Percentiles rank a stretch among this genome's conserved stretches.
phyloP scores from a whole-genome alignment of 2,329 filamentous ascomycete species.

The Fusarium sacchari region DNA sequence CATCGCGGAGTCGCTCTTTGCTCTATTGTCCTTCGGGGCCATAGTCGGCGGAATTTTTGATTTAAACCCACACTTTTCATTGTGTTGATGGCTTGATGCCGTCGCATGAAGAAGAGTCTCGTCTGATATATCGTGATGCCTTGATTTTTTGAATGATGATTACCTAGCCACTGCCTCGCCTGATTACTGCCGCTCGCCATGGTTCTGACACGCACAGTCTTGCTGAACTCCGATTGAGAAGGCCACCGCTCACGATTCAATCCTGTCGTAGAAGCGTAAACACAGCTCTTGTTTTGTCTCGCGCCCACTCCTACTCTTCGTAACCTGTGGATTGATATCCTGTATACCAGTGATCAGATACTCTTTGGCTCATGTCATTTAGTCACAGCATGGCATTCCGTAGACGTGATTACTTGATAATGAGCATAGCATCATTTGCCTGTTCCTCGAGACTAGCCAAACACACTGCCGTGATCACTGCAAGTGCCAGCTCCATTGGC shows the following conservation, averaged over 20 bases:
- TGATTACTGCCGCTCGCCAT: no score
- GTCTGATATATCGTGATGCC: accelerated
- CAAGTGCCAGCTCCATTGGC: not conserved
- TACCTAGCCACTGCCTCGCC: no score
- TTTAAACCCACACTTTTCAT: constrained; percentile 58
- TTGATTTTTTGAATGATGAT: accelerated
- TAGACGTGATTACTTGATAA: not conserved
- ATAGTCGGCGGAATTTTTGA: constrained; percentile 66
- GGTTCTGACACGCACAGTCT: no score
- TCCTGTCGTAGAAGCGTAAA: no score
- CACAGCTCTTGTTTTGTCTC: no score
- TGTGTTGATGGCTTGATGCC: constrained; percentile 52
- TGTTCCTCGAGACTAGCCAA: not conserved
- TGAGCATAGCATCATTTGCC: not conserved
- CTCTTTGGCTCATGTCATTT: not conserved
- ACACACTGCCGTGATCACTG: not conserved
- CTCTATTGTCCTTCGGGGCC: constrained; percentile 66
- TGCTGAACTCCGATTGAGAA: not conserved
- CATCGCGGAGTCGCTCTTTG: constrained; percentile 60
- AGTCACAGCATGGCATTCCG: not conserved
- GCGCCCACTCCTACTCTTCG: not conserved
- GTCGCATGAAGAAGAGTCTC: constrained; percentile 55
- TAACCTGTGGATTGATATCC: no score
- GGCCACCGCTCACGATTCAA: not conserved
- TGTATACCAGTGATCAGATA: no score